These are phyloP conservation scores for Leccinum griseonigrum DNA, from an alignment of 1,284 basidiomycete species.

Conservation along the genomic window DNA sequence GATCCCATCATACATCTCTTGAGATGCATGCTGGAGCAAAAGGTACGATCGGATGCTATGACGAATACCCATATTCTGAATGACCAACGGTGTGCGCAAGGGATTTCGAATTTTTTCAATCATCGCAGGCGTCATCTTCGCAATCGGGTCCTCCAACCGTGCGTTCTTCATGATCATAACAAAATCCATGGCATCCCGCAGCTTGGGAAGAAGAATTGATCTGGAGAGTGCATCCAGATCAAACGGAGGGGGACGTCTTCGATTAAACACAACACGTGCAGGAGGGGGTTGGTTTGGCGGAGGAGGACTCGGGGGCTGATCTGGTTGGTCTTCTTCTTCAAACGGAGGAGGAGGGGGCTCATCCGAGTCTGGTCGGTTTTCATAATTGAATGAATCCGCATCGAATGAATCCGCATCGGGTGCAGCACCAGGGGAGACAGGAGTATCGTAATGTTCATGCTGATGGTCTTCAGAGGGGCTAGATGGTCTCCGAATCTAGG, in stretches of 20 bases:
- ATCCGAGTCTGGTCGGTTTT: no score
- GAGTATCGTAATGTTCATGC: no score
- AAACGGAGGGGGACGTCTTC: background rate
- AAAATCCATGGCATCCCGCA: background rate
- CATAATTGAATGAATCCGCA: no score
- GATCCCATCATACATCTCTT: background rate
- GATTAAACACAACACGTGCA: background rate
- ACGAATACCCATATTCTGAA: background rate
- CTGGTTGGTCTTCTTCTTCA: no score
- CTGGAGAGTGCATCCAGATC: background rate
- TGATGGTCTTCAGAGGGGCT: no score
- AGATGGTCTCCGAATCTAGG: no score
- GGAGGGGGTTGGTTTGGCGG: no score
- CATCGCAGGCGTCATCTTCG: background rate
- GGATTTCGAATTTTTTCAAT: background rate
- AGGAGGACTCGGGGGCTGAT: no score
- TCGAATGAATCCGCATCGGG: no score
- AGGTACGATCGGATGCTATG: background rate
- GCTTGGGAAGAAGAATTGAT: background rate
- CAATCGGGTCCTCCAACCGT: background rate
- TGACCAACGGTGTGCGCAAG: background rate
- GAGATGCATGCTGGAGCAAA: background rate
- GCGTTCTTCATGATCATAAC: background rate
- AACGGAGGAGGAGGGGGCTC: no score
- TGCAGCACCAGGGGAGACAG: no score